Evolutionary conservation across 306 rosid genomes (phyloP).

Genomic region (Rosa lucieae): DNA sequence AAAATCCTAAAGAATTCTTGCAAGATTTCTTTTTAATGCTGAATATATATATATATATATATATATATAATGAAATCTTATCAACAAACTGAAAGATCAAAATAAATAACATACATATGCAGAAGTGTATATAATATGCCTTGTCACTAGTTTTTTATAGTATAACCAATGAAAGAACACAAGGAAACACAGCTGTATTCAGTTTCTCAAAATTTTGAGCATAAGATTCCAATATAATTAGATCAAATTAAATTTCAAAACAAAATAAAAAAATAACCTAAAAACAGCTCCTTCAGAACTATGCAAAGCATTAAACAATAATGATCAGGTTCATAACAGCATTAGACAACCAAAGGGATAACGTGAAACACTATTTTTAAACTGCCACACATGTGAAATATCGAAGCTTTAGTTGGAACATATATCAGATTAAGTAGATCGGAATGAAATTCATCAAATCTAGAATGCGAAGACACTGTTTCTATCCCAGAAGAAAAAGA

Average conservation of each 20-base stretch:
- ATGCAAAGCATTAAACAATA: not conserved
- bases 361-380: not conserved
- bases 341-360: not conserved
- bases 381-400: not conserved
- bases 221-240: not conserved
- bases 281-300: not conserved
- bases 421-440: not conserved
- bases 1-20: constrained; percentile 21
- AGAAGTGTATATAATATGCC: not conserved
- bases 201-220: not conserved
- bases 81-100: not conserved
- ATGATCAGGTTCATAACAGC: not conserved
- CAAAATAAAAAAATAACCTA: not conserved
- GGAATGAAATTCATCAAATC: not conserved
- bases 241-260: not conserved
- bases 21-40: not conserved
- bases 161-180: not conserved
- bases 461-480: not conserved
- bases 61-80: too few species aligned
- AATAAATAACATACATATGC: not conserved
- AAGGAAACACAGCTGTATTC: not conserved
- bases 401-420: not conserved
- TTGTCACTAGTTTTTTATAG: not conserved
- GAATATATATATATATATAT: not conserved
- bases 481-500: not conserved